These are phyloP conservation scores for Globisporangium paddicum DNA, from an alignment of 352 stramenopile species.

Conservation along the genomic window DNA sequence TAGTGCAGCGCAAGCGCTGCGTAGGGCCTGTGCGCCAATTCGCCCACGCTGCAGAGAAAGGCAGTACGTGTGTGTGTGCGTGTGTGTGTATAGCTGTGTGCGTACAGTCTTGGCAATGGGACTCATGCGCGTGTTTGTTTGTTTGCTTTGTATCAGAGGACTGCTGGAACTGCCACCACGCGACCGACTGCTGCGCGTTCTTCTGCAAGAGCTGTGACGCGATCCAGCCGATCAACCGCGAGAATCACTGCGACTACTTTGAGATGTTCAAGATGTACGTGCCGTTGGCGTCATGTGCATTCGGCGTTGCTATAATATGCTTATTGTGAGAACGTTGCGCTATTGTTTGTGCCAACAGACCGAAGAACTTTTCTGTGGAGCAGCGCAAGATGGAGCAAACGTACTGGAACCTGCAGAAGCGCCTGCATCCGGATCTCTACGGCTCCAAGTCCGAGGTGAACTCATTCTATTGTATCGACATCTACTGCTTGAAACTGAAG, in stretches of 20 bases:
- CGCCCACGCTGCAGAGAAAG: slow-evolving; percentile 20
- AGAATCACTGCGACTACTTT: slow-evolving; percentile 81
- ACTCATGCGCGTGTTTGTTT: neutral
- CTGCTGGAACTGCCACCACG: slow-evolving; percentile 85
- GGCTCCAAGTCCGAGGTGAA: slow-evolving; percentile 78
- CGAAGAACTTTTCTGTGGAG: slow-evolving; percentile 78
- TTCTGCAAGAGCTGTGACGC: slow-evolving; percentile 76
- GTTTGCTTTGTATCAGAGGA: slow-evolving; percentile 15
- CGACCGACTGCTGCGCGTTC: slow-evolving; percentile 78
- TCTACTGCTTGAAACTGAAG: no score
- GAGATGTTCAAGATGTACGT: slow-evolving; percentile 83
- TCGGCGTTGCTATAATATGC: slow-evolving; percentile 1
- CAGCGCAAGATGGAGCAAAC: slow-evolving; percentile 80
- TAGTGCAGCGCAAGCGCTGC: slow-evolving; percentile 10
- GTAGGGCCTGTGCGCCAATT: slow-evolving; percentile 15
- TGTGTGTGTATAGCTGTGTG: neutral
- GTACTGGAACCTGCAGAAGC: slow-evolving; percentile 87
- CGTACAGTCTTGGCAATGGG: no score
- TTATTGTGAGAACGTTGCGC: neutral
- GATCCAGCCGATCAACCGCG: slow-evolving; percentile 62
- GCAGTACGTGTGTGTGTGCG: slow-evolving; percentile 11
- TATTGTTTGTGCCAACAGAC: slow-evolving; percentile 19
- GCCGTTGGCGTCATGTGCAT: neutral
- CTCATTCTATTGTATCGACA: neutral
- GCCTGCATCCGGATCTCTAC: slow-evolving; percentile 79